Evolutionary conservation across 345 rosid genomes (phyloP), one percentile per base, ranked within the genome.

Genomic region (Populus tremula): DNA sequence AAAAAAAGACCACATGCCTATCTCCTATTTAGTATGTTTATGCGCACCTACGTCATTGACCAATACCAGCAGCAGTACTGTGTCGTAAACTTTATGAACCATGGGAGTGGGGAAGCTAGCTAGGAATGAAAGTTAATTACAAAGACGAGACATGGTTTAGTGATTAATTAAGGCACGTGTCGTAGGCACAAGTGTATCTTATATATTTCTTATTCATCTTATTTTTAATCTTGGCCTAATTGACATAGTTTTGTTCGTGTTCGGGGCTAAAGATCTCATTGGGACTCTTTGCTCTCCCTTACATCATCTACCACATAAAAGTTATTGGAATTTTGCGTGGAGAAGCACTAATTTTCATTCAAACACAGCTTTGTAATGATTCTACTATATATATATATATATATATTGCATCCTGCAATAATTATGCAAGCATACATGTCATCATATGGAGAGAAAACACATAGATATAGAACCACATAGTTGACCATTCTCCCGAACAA

Each of bases 311-410:
- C 63, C 70, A 65, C 13, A 65, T 29, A 45, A 29, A 9, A 65
- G 67, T 64, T 65, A 75, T 25, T 75, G 77, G 77, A 75, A 64
- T 75, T 29, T 45, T 45, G 61, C 67, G 62, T 75, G 33, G 50
- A 41, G 59, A 64, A 75, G 77, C 77, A 75, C 77, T 75, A 63
- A 4, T 43, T 41, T 4, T 64, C 61, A 33, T 49, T 47, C 59
- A 21, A 64, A 13, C 20, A 74, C 43, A 18, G 27, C 14, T 35
- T 17, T 27, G 38, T 5, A 71, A n/a, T 9, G 25, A 71, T 71
- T 71, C 74, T 10, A 49, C 10, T 39, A 39, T 6, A 14, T 29
- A 33, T 33, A 33, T 29, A 29, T 29, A 29, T 29, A 29, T 31
- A 31, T 31, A 33, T 33, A 33, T 33, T 2, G 39, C 33, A 53